A percentile compares a stretch with the other conserved stretches of the same genome.
Evolutionary conservation across 108 stramenopile genomes (phyloP).

Genomic region (Cyclotella choctawhatcheeana): DNA sequence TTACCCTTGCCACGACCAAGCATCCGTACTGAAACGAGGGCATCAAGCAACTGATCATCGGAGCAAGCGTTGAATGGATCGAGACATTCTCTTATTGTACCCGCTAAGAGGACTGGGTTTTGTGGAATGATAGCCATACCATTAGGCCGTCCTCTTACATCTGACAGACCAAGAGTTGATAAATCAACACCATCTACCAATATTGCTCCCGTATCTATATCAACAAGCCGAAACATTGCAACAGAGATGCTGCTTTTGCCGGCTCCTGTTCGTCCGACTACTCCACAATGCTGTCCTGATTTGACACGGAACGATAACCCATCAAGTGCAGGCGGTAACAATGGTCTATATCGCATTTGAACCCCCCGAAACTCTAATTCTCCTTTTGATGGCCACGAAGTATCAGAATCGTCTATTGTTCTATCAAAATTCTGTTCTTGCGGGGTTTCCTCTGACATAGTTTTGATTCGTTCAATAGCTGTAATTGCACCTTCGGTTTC

Average conservation of each 20-base stretch:
- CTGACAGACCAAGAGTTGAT: constrained; percentile 67
- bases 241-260: constrained; percentile 64
- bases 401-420: constrained; percentile 39
- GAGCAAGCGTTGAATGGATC: constrained; percentile 84
- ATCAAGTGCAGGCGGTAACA: constrained; percentile 75
- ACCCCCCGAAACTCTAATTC: constrained; percentile 70
- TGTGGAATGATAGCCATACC: constrained; percentile 94
- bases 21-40: constrained; percentile 68
- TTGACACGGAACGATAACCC: constrained; percentile 73
- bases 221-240: constrained; percentile 84
- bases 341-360: constrained; percentile 73
- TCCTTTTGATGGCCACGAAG: constrained; percentile 74
- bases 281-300: constrained; percentile 73
- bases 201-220: constrained; percentile 81
- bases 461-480: constrained; percentile 79
- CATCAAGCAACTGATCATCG: constrained; percentile 81
- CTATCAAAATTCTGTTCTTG: constrained; percentile 60
- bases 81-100: constrained; percentile 90
- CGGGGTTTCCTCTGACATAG: constrained; percentile 71
- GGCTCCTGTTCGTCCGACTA: constrained; percentile 82
- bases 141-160: constrained; percentile 74
- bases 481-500: constrained; percentile 88
- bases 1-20: constrained; percentile 41
- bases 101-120: constrained; percentile 93
- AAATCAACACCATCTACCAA: constrained; percentile 84